Evolutionary conservation across 495 filamentous ascomycete species (phyloP).

Genomic region (Podospora pseudopauciseta): DNA sequence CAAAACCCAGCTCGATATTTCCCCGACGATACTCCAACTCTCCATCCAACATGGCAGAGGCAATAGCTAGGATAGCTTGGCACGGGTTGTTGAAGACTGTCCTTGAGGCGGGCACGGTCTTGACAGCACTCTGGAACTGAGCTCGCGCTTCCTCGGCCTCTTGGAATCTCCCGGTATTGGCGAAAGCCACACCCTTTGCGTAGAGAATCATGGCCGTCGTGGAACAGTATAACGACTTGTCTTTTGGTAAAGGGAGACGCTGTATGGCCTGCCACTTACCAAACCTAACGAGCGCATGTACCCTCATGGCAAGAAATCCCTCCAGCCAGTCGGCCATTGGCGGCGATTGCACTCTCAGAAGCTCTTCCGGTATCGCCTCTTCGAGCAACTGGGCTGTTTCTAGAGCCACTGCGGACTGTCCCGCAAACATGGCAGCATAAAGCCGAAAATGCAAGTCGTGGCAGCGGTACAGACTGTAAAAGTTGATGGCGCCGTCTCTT

Average conservation of each 20-base stretch:
- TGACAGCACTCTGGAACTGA: slow-evolving; percentile 45
- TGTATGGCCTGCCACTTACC: slow-evolving; percentile 61
- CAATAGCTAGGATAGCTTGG: slow-evolving; percentile 56
- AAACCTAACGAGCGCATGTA: slow-evolving; percentile 64
- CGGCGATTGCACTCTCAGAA: slow-evolving; percentile 60
- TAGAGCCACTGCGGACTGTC: slow-evolving; percentile 53
- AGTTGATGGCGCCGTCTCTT: slow-evolving; percentile 51
- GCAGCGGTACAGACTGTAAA: slow-evolving; percentile 64
- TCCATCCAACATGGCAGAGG: slow-evolving; percentile 61
- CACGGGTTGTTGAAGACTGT: slow-evolving; percentile 65
- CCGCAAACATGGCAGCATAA: slow-evolving; percentile 70
- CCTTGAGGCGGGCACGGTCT: slow-evolving; percentile 49
- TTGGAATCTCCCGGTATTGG: slow-evolving; percentile 47
- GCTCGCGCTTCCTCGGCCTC: slow-evolving; percentile 46
- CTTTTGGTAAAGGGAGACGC: slow-evolving; percentile 44
- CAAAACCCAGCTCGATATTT: slow-evolving; percentile 53
- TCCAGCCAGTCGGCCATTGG: slow-evolving; percentile 74
- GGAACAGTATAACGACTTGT: slow-evolving; percentile 55
- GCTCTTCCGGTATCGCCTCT: slow-evolving; percentile 50
- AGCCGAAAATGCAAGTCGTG: slow-evolving; percentile 67
- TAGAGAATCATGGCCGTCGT: slow-evolving; percentile 65
- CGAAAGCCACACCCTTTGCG: slow-evolving; percentile 59
- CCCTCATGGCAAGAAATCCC: slow-evolving; percentile 56
- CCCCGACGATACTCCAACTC: slow-evolving; percentile 63
- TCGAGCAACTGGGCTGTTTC: slow-evolving; percentile 53